Conservation (phyloP, 2,329 filamentous ascomycete species). For the Penicillium sp. region DNA sequence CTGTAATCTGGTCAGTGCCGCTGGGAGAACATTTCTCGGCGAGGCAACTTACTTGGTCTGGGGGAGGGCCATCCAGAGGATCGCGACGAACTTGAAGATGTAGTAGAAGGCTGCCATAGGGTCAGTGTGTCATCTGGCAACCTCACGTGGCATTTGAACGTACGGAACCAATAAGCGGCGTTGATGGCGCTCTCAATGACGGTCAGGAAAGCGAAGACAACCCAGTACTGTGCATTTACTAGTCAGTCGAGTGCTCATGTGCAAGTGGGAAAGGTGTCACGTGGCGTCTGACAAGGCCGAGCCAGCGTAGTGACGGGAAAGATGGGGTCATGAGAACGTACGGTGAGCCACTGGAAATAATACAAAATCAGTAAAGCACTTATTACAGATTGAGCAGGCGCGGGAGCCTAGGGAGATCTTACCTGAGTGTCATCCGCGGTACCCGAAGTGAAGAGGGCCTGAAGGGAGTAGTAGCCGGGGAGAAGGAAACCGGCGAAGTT, state of each 20-base stretch:
- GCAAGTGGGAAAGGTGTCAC: constrained; percentile 18
- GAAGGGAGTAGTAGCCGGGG: constrained; percentile 62
- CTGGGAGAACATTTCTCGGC: not conserved
- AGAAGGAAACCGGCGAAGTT: constrained; percentile 63
- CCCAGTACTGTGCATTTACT: constrained; percentile 55
- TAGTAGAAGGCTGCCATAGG: constrained; percentile 75
- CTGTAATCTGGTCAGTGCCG: constrained; percentile 45
- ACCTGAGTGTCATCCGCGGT: constrained; percentile 64
- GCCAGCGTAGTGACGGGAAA: constrained; percentile 6
- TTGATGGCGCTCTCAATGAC: constrained; percentile 63
- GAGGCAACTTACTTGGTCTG: constrained; percentile 69
- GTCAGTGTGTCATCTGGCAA: constrained; percentile 20
- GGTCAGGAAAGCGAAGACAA: constrained; percentile 61
- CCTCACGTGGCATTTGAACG: constrained; percentile 20
- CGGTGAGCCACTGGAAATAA: constrained; percentile 55
- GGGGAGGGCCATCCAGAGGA: constrained; percentile 96
- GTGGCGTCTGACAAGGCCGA: constrained; percentile 20
- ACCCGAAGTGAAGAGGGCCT: constrained; percentile 57
- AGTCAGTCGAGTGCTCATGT: constrained; percentile 12
- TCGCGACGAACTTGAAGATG: constrained; percentile 97
- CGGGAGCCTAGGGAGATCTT: constrained; percentile 23
- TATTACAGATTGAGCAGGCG: not conserved
- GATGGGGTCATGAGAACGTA: constrained; percentile 34
- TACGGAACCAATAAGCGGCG: constrained; percentile 66
- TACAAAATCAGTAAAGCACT: constrained; percentile 17